Evolutionary conservation across 805 yeast species (phyloP).

Genomic region (Wickerhamiella parazyma): DNA sequence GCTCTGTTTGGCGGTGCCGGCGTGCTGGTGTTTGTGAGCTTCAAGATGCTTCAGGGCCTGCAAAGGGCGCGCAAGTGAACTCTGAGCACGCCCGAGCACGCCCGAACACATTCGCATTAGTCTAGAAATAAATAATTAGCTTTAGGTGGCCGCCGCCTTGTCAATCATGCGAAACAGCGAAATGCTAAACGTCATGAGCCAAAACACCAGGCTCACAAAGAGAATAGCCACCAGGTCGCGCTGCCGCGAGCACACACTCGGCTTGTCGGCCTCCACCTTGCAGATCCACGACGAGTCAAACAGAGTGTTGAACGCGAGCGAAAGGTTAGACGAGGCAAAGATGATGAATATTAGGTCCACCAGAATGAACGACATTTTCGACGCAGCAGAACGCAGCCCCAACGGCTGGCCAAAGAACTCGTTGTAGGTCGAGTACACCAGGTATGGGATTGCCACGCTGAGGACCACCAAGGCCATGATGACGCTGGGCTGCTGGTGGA

Average conservation of each 20-base stretch:
- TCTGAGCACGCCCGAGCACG: no score
- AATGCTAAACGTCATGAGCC: conserved; percentile 78
- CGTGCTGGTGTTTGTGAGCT: conserved; percentile 14
- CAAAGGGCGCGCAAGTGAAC: no score
- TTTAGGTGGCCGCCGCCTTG: conserved; percentile 16
- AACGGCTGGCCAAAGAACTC: conserved; percentile 87
- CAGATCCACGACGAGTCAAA: conserved; percentile 80
- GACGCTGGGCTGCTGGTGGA: conserved; percentile 46
- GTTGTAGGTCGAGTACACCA: conserved; percentile 72
- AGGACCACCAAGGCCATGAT: conserved; percentile 86
- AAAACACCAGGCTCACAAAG: conserved; percentile 57
- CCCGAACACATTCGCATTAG: no score
- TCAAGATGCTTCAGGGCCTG: conserved; percentile 16
- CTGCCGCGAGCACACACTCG: conserved; percentile 61
- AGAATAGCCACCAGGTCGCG: conserved; percentile 65
- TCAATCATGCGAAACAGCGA: conserved; percentile 75
- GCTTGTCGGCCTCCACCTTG: conserved; percentile 24
- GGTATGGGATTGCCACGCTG: conserved; percentile 59
- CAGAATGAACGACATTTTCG: conserved; percentile 67
- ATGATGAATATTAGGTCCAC: conserved; percentile 79
- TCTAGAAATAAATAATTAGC: no score
- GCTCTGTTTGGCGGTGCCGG: conserved; percentile 18
- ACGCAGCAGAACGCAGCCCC: conserved; percentile 74
- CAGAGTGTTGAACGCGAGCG: conserved; percentile 72
- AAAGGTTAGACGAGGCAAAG: conserved; percentile 73